Evolutionary conservation across 2,329 filamentous ascomycete species (phyloP).

Genomic region (Cladosporium sp.): DNA sequence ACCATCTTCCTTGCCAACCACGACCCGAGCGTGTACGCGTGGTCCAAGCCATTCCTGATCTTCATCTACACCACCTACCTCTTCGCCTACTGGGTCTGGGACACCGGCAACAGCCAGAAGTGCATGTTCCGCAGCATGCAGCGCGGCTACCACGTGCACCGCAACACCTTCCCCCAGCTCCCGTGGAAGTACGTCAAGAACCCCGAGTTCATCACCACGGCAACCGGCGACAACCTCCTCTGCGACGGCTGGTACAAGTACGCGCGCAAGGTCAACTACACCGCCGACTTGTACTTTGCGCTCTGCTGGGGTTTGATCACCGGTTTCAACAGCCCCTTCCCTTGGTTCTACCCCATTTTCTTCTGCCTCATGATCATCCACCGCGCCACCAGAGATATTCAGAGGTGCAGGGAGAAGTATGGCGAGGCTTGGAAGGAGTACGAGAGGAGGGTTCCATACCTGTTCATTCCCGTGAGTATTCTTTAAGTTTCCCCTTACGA

Average conservation of each 20-base stretch:
- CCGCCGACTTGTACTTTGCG: conserved; percentile 74
- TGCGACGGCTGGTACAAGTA: conserved; percentile 76
- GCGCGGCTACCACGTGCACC: conserved; percentile 63
- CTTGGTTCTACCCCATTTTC: conserved; percentile 85
- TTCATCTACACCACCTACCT: conserved; percentile 67
- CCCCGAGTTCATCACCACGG: conserved; percentile 69
- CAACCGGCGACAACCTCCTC: conserved; percentile 70
- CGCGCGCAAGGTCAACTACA: conserved; percentile 57
- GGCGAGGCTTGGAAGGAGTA: conserved; percentile 79
- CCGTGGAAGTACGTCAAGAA: conserved; percentile 81
- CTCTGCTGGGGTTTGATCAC: conserved; percentile 75
- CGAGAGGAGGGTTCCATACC: conserved; percentile 71
- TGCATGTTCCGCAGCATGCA: conserved; percentile 83
- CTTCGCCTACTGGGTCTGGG: conserved; percentile 86
- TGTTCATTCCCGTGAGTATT: conserved; percentile 65
- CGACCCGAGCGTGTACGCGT: conserved; percentile 68
- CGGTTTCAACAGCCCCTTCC: conserved; percentile 74
- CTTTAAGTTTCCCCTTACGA: too few relatives aligned
- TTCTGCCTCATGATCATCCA: conserved; percentile 77
- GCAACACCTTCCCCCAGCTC: conserved; percentile 84
- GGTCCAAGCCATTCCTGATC: conserved; percentile 64
- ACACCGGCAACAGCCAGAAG: conserved; percentile 89
- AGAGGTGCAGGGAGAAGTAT: conserved; percentile 71
- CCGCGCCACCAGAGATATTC: conserved; percentile 69
- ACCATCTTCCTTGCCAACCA: conserved; percentile 86